Evolutionary conservation across 2,329 filamentous ascomycete species (phyloP).

Genomic region (Fusarium sp.): DNA sequence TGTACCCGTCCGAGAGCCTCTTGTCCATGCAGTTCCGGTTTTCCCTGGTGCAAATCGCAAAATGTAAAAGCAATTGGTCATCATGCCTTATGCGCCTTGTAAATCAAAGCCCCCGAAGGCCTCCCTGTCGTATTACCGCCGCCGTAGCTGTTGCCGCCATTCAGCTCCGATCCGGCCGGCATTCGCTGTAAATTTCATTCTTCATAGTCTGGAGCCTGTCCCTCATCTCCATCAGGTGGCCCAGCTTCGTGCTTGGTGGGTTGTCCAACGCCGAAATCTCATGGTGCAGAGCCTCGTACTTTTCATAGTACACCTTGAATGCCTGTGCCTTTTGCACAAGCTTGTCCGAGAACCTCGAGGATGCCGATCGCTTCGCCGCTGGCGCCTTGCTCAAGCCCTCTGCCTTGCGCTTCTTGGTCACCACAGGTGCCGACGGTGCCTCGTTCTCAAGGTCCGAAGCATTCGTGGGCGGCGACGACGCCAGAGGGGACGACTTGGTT

Average conservation of each 20-base stretch:
- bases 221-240: conserved; percentile 66
- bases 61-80: conserved; percentile 44
- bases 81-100: conserved; percentile 41
- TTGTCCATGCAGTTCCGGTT: conserved; percentile 43
- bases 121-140: conserved; percentile 30
- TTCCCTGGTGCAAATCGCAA: conserved; percentile 39
- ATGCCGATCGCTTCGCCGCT: conserved; percentile 48
- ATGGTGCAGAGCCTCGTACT: conserved; percentile 68
- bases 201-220: conserved; percentile 68
- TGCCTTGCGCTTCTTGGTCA: conserved; percentile 60
- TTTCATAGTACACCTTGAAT: conserved; percentile 68
- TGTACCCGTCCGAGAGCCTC: conserved; percentile 35
- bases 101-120: conserved; percentile 22
- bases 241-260: conserved; percentile 64
- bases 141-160: conserved; percentile 10
- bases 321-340: conserved; percentile 65
- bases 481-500: conserved; percentile 72
- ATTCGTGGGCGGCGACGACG: conserved; percentile 75
- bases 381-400: conserved; percentile 42
- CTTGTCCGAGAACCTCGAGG: conserved; percentile 51
- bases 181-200: conserved; percentile 66
- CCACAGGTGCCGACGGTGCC: conserved; percentile 43
- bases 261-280: conserved; percentile 65
- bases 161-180: conserved; percentile 48
- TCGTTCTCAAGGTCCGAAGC: conserved; percentile 70